Evolutionary conservation across 139 green algal species (phyloP).

Genomic region (Asterochloris sp.): DNA sequence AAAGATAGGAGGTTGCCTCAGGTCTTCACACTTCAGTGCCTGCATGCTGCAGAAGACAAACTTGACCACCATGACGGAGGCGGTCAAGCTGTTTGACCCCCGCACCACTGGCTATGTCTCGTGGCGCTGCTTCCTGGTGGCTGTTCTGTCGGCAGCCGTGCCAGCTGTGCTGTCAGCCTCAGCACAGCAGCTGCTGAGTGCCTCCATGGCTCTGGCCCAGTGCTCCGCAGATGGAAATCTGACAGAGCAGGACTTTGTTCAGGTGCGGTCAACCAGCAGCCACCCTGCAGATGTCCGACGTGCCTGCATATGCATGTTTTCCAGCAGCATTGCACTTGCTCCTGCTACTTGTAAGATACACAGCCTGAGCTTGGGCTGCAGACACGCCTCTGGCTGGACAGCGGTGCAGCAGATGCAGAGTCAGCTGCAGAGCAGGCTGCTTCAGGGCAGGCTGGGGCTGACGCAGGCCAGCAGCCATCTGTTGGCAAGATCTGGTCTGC

Average conservation of each 20-base stretch:
- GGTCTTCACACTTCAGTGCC: not conserved
- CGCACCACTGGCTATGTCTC: constrained; percentile 17
- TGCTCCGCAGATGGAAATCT: constrained; percentile 10
- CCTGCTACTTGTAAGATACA: not conserved
- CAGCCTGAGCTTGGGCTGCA: too few species aligned
- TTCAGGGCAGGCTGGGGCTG: not conserved
- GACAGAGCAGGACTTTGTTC: constrained; percentile 4
- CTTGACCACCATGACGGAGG: not conserved
- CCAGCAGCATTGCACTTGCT: not conserved
- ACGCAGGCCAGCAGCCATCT: not conserved
- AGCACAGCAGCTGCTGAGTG: not conserved
- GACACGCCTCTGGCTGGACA: not conserved
- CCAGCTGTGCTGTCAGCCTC: not conserved
- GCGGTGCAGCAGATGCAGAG: not conserved
- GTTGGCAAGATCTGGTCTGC: not conserved
- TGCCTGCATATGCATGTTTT: not conserved
- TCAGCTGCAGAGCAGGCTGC: not conserved
- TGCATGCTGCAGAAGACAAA: not conserved
- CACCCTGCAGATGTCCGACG: not conserved
- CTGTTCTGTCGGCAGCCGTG: not conserved
- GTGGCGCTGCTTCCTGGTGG: constrained; percentile 12
- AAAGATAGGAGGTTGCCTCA: too few species aligned
- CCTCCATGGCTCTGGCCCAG: not conserved
- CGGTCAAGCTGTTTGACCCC: constrained; percentile 18
- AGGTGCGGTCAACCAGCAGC: not conserved